Evolutionary conservation across 164 flowering plant species (phyloP), one percentile per base, ranked within the genome.

Genomic region (Pachysandra terminalis): DNA sequence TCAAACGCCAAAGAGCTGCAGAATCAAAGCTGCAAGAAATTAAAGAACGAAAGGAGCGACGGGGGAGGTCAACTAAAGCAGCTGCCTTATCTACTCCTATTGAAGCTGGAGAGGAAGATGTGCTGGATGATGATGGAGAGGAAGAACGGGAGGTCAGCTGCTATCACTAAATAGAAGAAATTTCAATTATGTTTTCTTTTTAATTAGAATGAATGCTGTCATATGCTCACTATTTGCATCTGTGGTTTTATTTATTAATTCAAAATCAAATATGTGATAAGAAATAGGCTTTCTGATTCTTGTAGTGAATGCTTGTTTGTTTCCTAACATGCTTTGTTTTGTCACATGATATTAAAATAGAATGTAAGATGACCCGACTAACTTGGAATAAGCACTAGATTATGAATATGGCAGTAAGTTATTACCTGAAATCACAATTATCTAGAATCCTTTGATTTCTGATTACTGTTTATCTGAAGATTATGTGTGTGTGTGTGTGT

Each of bases 91-190:
- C 97, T 22, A 74, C 89, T 71, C 96, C 98, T 41, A 73, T 90
- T 67, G 97, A 88, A 77, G 82, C 81, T 62, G 96, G 85, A 56
- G 99, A 90, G 72, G 98, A 96, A 70, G 98, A 91, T 75, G 66
- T 74, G 64, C 54, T 79, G 59, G 99, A 93, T 81, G 97, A 91
- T 73, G 93, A 90, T 80, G 89, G 91, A 51, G 99, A 96, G 76
- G 99, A 96, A 78, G 99, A 93, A 73, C 83, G 98, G 15, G 98
- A 93, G 98, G 99, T 96, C 49, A 69, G 90, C 72, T 69, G 26
- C n/a, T 64, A 45, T 32, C 51, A 17, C 59, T 23, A 17, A 15
- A n/a, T 25, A 40, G 51, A 66, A 56, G 26, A 28, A 13, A 56
- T 14, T 56, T 23, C 10, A 56, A 25, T 21, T 56, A 21, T 56